phyloP scores from a whole-genome alignment of 2,329 filamentous ascomycete species.

The Piedraia hortae region DNA sequence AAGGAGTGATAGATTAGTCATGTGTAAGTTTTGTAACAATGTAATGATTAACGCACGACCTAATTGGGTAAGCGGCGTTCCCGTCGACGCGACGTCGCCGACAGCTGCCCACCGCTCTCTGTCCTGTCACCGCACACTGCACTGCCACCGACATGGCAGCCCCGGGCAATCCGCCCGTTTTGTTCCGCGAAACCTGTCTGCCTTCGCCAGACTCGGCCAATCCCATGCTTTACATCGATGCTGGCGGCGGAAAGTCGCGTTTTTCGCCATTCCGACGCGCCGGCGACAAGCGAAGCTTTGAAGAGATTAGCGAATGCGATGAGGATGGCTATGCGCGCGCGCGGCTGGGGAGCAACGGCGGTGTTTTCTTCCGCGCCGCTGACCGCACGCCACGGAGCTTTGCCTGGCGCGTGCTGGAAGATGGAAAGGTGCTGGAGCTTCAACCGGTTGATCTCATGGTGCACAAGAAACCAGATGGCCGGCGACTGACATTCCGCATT shows the following conservation, averaged over 20 bases:
- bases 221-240: constrained; percentile 37
- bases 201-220: constrained; percentile 11
- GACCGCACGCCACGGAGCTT: constrained; percentile 58
- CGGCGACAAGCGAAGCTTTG: constrained; percentile 12
- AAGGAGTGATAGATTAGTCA: no score
- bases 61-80: no score
- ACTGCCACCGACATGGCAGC: no score
- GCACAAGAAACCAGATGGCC: constrained; percentile 14
- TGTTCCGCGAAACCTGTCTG: constrained; percentile 9
- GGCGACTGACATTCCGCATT: constrained; percentile 40
- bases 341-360: constrained; percentile 49
- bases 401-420: constrained; percentile 69
- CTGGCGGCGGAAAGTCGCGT: constrained; percentile 30
- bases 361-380: constrained; percentile 58
- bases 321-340: constrained; percentile 45
- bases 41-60: no score
- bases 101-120: no score
- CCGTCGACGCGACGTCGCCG: constrained; percentile 1
- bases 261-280: constrained; percentile 15
- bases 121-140: no score
- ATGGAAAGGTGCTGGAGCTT: constrained; percentile 54
- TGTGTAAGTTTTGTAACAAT: no score
- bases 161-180: constrained; percentile 5
- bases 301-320: constrained; percentile 25
- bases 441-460: constrained; percentile 55